Evolutionary conservation across 306 rosid species (phyloP), one percentile per base, ranked within the genome.

Genomic region (Lagenaria siceraria): DNA sequence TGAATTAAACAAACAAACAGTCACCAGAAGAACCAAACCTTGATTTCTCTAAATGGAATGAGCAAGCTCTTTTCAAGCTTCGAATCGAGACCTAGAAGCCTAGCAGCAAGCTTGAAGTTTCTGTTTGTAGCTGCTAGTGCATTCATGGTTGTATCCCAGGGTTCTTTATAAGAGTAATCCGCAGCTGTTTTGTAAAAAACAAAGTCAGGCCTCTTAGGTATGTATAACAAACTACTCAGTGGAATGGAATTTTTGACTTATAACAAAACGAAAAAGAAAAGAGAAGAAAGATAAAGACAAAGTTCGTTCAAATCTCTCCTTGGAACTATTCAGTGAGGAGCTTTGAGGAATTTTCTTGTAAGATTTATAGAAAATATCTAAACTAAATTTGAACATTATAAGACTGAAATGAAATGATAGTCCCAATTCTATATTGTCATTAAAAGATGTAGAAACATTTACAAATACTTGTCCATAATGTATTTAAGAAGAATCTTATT

Each of bases 61-160:
- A 95, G 83, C 40, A 95, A 86, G 86, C 98, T 95, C 79, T 82
- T 89, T 84, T 95, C 98, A 31, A 95, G 96, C 86, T 95, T 95
- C 22, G 98, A 89, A 77, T 95, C 98, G 84, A 95, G 87, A 19
- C 93, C 97, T 62, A 95, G 80, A 65, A 95, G 96, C 86, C 93
- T 82, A 69, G 97, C 83, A 36, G 98, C 98, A 75, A 95, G 80
- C 87, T 78, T 92, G 70, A 95, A 95, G 88, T 95, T 95, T 84
- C 98, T 92, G 86, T 92, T 95, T 49, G 98, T 95, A 76, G 98
- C 98, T 74, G 65, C 97, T 77, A 95, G 81, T 21, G 98, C 98
- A 76, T 95, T 95, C 98, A 95, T 95, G 54, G 62, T 86, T 12
- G 17, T 6, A 15, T 73, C 25, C 48, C 60, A 10, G 25, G 17